phyloP scores from a whole-genome alignment of 208 protist genomes.

The Trypanosoma scelopori region DNA sequence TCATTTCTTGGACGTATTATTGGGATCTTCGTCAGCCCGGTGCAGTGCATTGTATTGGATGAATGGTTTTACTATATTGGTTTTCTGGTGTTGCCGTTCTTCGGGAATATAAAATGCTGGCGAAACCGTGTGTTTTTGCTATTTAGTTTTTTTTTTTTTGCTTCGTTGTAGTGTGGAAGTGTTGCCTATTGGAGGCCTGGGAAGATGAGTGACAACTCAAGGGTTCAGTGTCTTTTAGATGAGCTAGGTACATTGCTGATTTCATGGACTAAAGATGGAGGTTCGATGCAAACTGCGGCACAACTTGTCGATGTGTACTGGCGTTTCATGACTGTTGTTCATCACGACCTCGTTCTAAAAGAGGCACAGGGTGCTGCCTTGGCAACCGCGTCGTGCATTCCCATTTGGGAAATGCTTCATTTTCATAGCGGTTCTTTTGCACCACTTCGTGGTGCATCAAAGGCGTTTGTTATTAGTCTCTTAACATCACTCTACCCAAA shows the following conservation, averaged over 20 bases:
- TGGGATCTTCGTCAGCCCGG: no score
- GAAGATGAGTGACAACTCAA: constrained; percentile 16
- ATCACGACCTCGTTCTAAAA: constrained; percentile 42
- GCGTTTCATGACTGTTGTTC: constrained; percentile 23
- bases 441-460: constrained; percentile 18
- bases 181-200: no score
- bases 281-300: not conserved
- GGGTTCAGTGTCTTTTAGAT: constrained; percentile 11
- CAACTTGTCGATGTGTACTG: constrained; percentile 20
- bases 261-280: constrained; percentile 2
- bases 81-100: no score
- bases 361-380: constrained; percentile 53
- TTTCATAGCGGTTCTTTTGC: constrained; percentile 42
- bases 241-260: constrained; percentile 5
- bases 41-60: no score
- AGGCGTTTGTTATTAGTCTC: constrained; percentile 46
- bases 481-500: constrained; percentile 75
- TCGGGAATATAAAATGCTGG: no score
- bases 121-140: no score
- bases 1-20: no score
- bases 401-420: constrained; percentile 79
- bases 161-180: no score
- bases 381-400: constrained; percentile 74
- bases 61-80: no score
- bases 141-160: no score